Evolutionary conservation across 768 basidiomycete species (phyloP).

Genomic region (Boletus rex-veris): DNA sequence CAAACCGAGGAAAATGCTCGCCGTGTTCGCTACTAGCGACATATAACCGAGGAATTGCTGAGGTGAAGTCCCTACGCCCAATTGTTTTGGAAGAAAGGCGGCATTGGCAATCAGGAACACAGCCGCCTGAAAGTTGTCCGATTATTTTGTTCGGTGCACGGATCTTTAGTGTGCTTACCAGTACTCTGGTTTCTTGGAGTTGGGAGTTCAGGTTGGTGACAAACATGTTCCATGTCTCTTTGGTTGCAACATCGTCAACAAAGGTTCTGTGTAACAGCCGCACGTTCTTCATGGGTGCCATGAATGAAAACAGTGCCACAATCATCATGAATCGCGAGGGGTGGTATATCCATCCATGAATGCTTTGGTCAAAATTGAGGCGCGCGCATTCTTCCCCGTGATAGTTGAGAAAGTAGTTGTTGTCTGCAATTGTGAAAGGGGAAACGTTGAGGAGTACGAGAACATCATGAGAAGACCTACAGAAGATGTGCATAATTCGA

Average conservation of each 20-base stretch:
- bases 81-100: conserved; percentile 52
- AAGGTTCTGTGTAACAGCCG: conserved; percentile 44
- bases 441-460: not conserved
- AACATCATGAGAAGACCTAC: conserved; percentile 18
- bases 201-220: conserved; percentile 44
- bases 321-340: conserved; percentile 38
- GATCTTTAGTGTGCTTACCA: conserved; percentile 36
- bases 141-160: not conserved
- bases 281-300: conserved; percentile 46
- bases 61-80: conserved; percentile 26
- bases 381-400: conserved; percentile 44
- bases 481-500: conserved; percentile 30
- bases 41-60: conserved; percentile 42
- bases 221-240: conserved; percentile 42
- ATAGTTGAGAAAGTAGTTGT: conserved; percentile 38
- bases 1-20: conserved; percentile 34
- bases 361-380: conserved; percentile 33
- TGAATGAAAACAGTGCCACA: conserved; percentile 48
- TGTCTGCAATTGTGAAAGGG: conserved; percentile 24
- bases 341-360: conserved; percentile 25
- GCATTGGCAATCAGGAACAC: conserved; percentile 55
- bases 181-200: conserved; percentile 51
- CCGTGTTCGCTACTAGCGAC: conserved; percentile 41
- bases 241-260: conserved; percentile 43
- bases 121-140: conserved; percentile 39